Base-by-base conservation (phyloP, 106 monocot species). In the Xerophyta viscosa region DNA sequence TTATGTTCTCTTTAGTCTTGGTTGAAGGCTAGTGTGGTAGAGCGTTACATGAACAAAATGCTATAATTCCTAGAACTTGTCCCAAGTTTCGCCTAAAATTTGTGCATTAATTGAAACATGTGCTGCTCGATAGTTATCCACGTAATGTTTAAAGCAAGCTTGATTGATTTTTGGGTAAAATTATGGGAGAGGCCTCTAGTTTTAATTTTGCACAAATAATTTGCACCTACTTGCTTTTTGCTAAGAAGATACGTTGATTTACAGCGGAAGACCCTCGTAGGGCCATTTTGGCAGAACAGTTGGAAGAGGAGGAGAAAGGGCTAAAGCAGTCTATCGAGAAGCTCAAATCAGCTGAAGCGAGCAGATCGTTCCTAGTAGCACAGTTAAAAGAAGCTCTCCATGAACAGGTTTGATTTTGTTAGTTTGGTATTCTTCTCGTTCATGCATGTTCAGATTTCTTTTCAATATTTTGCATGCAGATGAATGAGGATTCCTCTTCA, bases 281-380 rank as follows among this genome's bases (percentile, higher is more conserved):
- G 48, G 75, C 57, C n/a, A 60, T 59, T 6, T 62, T 98, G 68
- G 70, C 59, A 22, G 74, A 65, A 30, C 73, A 90, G 47, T 67
- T 98, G 31, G 57, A 82, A 67, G 79, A 71, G 48, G 66, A 86
- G 57, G 88, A 90, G 62, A 50, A 45, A 4, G 47, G 52, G 27
- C 56, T 98, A 18, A 86, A 79, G 51, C 48, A 80, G 20, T 90
- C 73, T 56, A 62, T 86, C 29, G 90, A 83, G 9, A 86, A 86
- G 41, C 73, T 90, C 12, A 74, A 77, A 64, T 66, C 65, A 53
- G 60, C 74, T 17, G 89, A 90, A 66, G 44, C 70, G 41, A 86
- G 57, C 69, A 70, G 98, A 66, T 67, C 59, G 12, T 45, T 58
- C 22, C 74, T 90, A 41, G 90, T 90, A 11, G 61, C 71, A 61